Evolutionary conservation across 1,284 basidiomycete species (phyloP), one percentile per base, ranked within the genome.

Genomic region (Phenoliferia sp.): DNA sequence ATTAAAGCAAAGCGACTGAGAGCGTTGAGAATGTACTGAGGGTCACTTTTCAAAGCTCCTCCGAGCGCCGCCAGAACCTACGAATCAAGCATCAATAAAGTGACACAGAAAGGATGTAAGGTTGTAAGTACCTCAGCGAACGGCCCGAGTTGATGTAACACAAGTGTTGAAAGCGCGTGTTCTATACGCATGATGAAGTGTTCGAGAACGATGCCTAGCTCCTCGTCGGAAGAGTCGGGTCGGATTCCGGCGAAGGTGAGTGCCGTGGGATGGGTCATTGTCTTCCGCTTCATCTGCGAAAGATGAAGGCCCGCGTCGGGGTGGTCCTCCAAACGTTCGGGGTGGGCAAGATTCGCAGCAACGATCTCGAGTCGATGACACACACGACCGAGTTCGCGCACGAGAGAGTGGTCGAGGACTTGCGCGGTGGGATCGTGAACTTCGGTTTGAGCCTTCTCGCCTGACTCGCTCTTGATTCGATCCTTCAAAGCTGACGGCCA

Each of bases 401-500:
- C 63, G n/a, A 59, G n/a, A 22, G 63, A 63, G 48, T 68, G 68
- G 52, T 73, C 70, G 55, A 73, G 68, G 15, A 73, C 36, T 34
- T 68, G 68, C 22, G 72, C 62, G 31, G 54, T 29, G 29, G 59
- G 64, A n/a, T 34, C 31, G 64, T 73, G 68, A 6, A 73, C 67
- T 63, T 85, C 78, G 9, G 78, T 77, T 48, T 77, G 77, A 3
- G 79, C 80, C 65, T 87, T 84, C 44, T 89, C 79, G 66, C 88
- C 84, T 68, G 89, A 84, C 32, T 31, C 63, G 9, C 61, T 64
- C 44, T 56, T 64, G 60, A 74, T 64, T 17, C 96, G 87, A 10
- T 88, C 89, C 28, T 85, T 84, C 28, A 99, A 83, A 22, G 85
- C 85, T 61, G 82, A 84, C 0, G 95, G 93, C 78, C 94, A 97